Evolutionary conservation across 2,329 filamentous ascomycete species (phyloP), one percentile per base, ranked within the genome.

Genomic region (Seiridium cupressi): DNA sequence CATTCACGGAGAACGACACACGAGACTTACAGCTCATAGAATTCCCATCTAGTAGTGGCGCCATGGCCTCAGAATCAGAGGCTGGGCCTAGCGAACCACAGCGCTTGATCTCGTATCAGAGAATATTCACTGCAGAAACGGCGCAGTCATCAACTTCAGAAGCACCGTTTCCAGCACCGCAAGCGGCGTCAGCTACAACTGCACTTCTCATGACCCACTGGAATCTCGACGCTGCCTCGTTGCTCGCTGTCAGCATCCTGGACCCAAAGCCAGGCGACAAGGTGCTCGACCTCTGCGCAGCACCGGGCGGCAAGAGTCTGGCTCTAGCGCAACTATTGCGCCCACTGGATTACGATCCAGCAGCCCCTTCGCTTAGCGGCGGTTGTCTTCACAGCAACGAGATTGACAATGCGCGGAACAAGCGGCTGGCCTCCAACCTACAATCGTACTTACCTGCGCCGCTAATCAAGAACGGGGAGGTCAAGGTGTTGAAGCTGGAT

Each of bases 201-300:
- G 31, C 62, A 1, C 57, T 62, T 10, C 65, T 70, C 18, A 62
- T 68, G 61, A 68, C 68, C 9, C 69, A 71, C 51, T 71, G 69
- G 69, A 71, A 71, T 48, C 54, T 72, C 35, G 70, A 72, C 40
- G 70, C 69, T 2, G 70, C 68, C 5, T 72, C 70, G 2, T 63
- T 71, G 1, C 66, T 72, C 6, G 65, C 66, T 0, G 73, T 72
- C 5, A 64, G 64, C 35, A 51, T 77, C 3, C 71, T 78, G 3
- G 63, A 68, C 46, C 69, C 73, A 7, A 65, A 66, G 46, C 72
- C 74, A 3, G 70, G 73, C 8, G 71, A 77, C 55, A 70, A 71
- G 31, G 68, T 78, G 5, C 66, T 78, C 11, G 76, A 78, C 55
- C 68, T 77, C 8, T 77, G 76, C 59, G 75, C 76, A 4, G 74